A percentile compares a stretch with the other conserved stretches of the same genome.
Evolutionary conservation across 1,284 basidiomycete species (phyloP).

Genomic region (Moesziomyces parantarcticus): DNA sequence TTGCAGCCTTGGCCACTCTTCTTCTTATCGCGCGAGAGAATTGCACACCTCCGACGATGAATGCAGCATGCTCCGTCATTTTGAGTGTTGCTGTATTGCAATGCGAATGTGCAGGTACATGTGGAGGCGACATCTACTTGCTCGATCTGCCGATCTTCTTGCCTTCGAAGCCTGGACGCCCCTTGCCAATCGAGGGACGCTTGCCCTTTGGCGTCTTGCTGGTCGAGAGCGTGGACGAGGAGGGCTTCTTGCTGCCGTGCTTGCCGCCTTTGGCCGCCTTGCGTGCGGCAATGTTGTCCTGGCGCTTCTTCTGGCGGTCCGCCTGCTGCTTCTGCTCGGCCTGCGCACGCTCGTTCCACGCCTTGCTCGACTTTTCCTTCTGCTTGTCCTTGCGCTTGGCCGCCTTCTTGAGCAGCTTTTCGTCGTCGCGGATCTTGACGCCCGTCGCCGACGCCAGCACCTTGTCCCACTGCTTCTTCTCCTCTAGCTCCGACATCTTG

Average conservation of each 20-base stretch:
- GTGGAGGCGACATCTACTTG: slow-evolving; percentile 16
- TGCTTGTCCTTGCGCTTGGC: slow-evolving; percentile 62
- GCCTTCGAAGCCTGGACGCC: slow-evolving; percentile 61
- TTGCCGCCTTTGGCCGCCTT: slow-evolving; percentile 51
- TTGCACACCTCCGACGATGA: slow-evolving; percentile 1
- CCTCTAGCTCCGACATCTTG: slow-evolving; percentile 36
- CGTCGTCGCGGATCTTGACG: slow-evolving; percentile 66
- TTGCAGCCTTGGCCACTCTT: slow-evolving; percentile 3
- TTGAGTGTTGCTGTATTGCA: slow-evolving; percentile 6
- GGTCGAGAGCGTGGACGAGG: slow-evolving; percentile 25
- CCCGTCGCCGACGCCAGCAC: slow-evolving; percentile 60
- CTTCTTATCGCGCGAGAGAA: slow-evolving; percentile 44
- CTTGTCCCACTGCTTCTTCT: slow-evolving; percentile 62
- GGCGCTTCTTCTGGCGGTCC: slow-evolving; percentile 60
- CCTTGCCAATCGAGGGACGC: slow-evolving; percentile 45
- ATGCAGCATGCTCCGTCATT: background rate
- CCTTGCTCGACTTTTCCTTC: slow-evolving; percentile 61
- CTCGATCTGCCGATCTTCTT: slow-evolving; percentile 48
- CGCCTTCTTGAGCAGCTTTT: slow-evolving; percentile 61
- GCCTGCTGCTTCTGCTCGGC: slow-evolving; percentile 55
- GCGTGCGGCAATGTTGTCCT: slow-evolving; percentile 60
- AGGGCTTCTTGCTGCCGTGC: slow-evolving; percentile 35
- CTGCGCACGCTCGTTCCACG: slow-evolving; percentile 60
- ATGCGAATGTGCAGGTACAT: slow-evolving; percentile 1
- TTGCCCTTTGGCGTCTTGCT: slow-evolving; percentile 43